Percentiles rank a stretch among this genome's conserved stretches.
These are phyloP conservation scores for Royoungia palumana DNA, from an alignment of 768 basidiomycete species.

Conservation along the genomic window DNA sequence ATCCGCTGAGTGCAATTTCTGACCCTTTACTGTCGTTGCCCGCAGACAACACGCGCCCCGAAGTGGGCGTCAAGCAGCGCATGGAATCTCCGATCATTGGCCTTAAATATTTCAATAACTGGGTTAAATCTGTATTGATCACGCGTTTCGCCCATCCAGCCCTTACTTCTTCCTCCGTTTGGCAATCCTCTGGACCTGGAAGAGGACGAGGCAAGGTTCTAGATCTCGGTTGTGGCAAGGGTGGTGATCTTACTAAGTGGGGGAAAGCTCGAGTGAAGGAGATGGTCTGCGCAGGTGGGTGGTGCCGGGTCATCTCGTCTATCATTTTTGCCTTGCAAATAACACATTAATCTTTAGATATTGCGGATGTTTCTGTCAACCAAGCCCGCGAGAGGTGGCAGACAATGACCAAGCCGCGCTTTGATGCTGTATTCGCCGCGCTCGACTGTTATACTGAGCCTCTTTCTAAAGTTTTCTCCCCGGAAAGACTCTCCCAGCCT, in stretches of 20 bases:
- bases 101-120: conserved; percentile 97
- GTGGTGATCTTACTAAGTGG: conserved; percentile 97
- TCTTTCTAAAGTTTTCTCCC: conserved; percentile 65
- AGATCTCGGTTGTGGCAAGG: conserved; percentile 99
- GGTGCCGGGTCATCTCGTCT: conserved; percentile 4
- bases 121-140: conserved; percentile 98
- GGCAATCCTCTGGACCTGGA: conserved; percentile 22
- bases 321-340: background rate
- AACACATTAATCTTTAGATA: conserved; percentile 50
- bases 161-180: conserved; percentile 40
- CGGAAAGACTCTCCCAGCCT: conserved; percentile 54
- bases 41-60: conserved; percentile 88
- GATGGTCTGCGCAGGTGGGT: conserved; percentile 76
- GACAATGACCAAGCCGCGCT: conserved; percentile 47
- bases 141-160: conserved; percentile 80
- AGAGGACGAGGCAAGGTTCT: conserved; percentile 70
- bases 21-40: conserved; percentile 2
- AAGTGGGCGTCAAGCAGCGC: conserved; percentile 83
- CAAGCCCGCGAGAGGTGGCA: conserved; percentile 81
- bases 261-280: conserved; percentile 77
- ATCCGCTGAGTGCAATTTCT: conserved; percentile 1
- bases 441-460: conserved; percentile 85
- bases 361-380: conserved; percentile 82
- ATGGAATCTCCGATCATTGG: conserved; percentile 93
- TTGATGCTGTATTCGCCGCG: conserved; percentile 78